These are phyloP conservation scores for Claviceps sorghi DNA, from an alignment of 2,329 filamentous ascomycete species.

Conservation along the genomic window DNA sequence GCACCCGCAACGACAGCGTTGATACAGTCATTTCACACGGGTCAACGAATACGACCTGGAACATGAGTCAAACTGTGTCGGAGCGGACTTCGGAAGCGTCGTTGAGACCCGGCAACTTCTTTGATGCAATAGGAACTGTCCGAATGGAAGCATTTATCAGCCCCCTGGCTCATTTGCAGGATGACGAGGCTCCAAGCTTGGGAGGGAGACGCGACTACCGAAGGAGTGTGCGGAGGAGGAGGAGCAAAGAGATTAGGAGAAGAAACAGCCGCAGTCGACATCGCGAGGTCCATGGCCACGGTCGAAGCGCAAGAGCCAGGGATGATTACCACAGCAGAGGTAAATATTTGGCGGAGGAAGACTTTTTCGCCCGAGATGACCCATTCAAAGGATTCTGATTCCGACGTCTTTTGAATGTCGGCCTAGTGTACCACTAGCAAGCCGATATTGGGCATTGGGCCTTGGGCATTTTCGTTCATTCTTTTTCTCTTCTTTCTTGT, in stretches of 20 bases:
- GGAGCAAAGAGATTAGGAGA: conserved; percentile 41
- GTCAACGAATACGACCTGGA: conserved; percentile 30
- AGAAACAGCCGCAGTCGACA: conserved; percentile 38
- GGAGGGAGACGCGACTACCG: conserved; percentile 34
- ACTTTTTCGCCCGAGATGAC: conserved; percentile 41
- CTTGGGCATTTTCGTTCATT: neutral
- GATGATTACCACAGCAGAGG: conserved; percentile 36
- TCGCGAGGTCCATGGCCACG: conserved; percentile 34
- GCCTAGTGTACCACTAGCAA: neutral
- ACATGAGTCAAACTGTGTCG: conserved; percentile 29
- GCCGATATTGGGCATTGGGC: neutral
- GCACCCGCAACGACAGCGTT: conserved; percentile 42
- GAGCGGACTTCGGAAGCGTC: conserved; percentile 43
- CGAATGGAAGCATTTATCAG: conserved; percentile 95
- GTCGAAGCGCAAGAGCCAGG: conserved; percentile 14
- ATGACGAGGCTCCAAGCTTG: conserved; percentile 29
- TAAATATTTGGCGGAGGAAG: conserved; percentile 33
- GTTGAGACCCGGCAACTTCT: conserved; percentile 48
- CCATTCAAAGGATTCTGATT: conserved; percentile 46
- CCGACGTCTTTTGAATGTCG: neutral
- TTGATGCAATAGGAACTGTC: conserved; percentile 78
- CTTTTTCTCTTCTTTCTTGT: neutral
- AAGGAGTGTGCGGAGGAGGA: conserved; percentile 31
- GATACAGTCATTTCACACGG: conserved; percentile 41
- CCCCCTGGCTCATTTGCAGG: conserved; percentile 36